Base-by-base conservation (phyloP, 2,329 filamentous ascomycete genomes). In the Aplosporella prunicola region DNA sequence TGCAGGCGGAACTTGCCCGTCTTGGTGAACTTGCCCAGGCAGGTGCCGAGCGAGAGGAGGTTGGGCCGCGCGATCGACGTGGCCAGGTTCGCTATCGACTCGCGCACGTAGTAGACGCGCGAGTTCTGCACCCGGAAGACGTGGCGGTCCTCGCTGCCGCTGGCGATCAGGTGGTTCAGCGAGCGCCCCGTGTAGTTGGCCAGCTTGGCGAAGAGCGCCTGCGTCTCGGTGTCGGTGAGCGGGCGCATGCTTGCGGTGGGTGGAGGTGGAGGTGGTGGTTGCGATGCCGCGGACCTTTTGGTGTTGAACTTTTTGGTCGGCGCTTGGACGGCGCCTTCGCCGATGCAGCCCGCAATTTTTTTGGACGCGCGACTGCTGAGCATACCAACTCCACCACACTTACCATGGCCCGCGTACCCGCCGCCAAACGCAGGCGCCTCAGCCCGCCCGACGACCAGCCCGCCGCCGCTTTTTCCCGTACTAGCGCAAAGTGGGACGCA, bases 1-100 rank as follows among this genome's bases (percentile, higher is more conserved):
- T 95, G 88, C 39, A 98, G 71, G 36, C 89, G 72, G 68, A 98
- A 96, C 62, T 96, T 95, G 45, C 87, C 86, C 4, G 87, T 84
- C 70, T 95, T 96, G 27, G 37, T 41, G 40, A 45, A 43, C 33
- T 95, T 94, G 53, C 87, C 87, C 9, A 96, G 66, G 57, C 88
- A 95, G 16, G 82, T 89, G 17, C 89, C 89, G n/a, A 94, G 68
- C 0, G 82, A 88, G 35, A 95, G 74, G 1, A 96, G 74, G 56
- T 80, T 82, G 48, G 84, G 80, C 50, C 87, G 79, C 24, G 82
- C 74, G 46, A 96, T 77, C 15, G 82, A 87, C 4, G 84, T 93
- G 20, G 91, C 88, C 25, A 96, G 69, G 61, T 96, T 96, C 43
- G 89, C 88, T 42, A 96, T 74, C 2, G 82, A 86, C 45, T 93